phyloP scores from a whole-genome alignment of 805 yeast species.

The Pichia phayaonensis region DNA sequence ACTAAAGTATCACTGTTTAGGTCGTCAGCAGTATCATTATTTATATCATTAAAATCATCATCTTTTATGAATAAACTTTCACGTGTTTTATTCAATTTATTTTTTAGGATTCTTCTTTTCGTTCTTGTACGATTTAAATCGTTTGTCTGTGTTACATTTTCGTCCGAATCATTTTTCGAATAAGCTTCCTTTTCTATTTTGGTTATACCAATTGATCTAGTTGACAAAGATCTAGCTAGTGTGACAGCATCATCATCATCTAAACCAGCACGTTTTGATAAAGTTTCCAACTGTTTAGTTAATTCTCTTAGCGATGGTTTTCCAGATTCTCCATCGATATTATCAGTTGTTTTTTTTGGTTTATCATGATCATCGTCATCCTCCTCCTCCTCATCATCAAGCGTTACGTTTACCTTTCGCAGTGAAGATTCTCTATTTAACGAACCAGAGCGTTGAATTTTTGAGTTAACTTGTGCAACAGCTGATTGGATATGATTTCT shows the following conservation, averaged over 20 bases:
- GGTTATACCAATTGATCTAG: slow-evolving; percentile 56
- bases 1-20: neutral
- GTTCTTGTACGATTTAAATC: slow-evolving; percentile 1
- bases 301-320: slow-evolving; percentile 63
- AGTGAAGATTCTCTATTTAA: slow-evolving; percentile 9
- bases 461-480: slow-evolving; percentile 41
- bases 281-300: slow-evolving; percentile 65
- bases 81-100: slow-evolving; percentile 7
- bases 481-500: slow-evolving; percentile 55
- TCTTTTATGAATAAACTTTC: slow-evolving; percentile 12
- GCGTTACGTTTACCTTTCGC: neutral
- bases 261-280: slow-evolving; percentile 72
- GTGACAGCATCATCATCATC: slow-evolving; percentile 77
- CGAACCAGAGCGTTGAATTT: slow-evolving; percentile 25
- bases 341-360: neutral
- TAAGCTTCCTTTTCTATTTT: slow-evolving; percentile 40
- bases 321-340: neutral
- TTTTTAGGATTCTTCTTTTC: neutral
- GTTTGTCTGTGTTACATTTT: neutral
- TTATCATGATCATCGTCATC: neutral
- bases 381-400: slow-evolving; percentile 4
- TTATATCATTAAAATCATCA: slow-evolving; percentile 6
- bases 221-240: slow-evolving; percentile 70
- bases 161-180: slow-evolving; percentile 13
- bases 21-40: neutral